Base-by-base conservation (phyloP, 495 filamentous ascomycete genomes). In the Penicillium nucicola region DNA sequence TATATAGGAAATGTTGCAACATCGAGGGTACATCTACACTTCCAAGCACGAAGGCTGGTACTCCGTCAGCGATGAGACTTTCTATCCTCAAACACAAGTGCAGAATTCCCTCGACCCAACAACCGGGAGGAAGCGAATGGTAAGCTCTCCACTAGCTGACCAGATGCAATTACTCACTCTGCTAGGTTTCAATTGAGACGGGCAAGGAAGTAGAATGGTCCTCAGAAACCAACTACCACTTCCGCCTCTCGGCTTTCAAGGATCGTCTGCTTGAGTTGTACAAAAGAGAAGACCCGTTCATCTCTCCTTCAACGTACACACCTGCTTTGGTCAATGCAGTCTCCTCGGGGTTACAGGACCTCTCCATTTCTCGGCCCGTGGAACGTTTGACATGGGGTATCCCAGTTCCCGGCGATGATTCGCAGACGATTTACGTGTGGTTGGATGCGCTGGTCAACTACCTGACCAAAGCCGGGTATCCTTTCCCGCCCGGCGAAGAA, bases 341-440 rank as follows among this genome's bases (percentile, higher is more conserved):
- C 31, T 65, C 78, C 23, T 76, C 80, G 28, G 84, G 87, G 2
- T 76, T 98, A 6, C 77, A 84, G 56, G 95, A 98, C 69, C 77
- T 98, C 10, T 95, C 90, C 4, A 80, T 98, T 19, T 97, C 95
- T 1, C 78, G 95, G 25, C 95, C 93, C 1, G 66, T 76, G 12
- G 81, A 87, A 44, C 79, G 93, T 30, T 69, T 97, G 19, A 80
- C 66, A 18, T 98, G 93, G 93, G 93, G 95, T 2, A 92, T 98
- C 45, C 84, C 79, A 5, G 92, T 96, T 31, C 93, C 93, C 6
- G 82, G 82, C 42, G 93, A 97, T 60, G 69, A 81, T 1, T 80
- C 71, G 14, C 95, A 97, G 68, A 97, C 92, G 2, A 92, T 98
- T 53, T 98, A 97, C 64, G 95, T 97, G 31, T 98, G 93, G 93